Evolutionary conservation across 495 filamentous ascomycete species (phyloP), one percentile per base, ranked within the genome.

Genomic region (Ramalina intermedia): DNA sequence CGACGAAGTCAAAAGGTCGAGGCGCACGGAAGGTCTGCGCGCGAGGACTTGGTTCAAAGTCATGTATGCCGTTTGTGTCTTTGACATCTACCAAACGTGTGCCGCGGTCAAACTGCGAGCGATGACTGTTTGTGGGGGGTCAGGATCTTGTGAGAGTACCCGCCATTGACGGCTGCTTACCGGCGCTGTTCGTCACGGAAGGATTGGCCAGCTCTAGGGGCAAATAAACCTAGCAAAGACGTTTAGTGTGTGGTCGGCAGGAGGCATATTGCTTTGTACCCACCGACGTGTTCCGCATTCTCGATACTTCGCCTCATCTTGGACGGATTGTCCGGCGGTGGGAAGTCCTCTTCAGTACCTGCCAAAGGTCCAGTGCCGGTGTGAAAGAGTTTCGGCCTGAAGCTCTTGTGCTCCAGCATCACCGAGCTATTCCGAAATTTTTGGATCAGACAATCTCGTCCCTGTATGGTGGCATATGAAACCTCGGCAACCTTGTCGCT

Each of bases 391-490:
- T 76, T 93, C 2, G 90, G 90, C 9, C 88, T 82, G 59, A 84
- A 90, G 18, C 80, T 79, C 5, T 76, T 69, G 38, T 80, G 73
- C 64, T 96, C 87, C 11, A 87, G 67, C 84, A 96, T 96, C 13
- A 98, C 87, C 4, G 84, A 85, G 46, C 87, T 94, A 65, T 98
- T 98, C 18, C 90, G 82, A 64, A 98, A 96, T 55, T 96, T 94
- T 58, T 91, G 81, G 29, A 95, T 76, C 6, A 96, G 72, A 47
- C 84, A 87, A 59, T 94, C 90, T 52, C 80, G 80, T 37, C 90
- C 91, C 67, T 98, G 91, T 51, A 93, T 86, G 29, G 87, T 94
- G 21, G 90, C 91, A 65, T 96, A 98, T 5, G 87, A 93, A 24
- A 96, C 76, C 60, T 95, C 86, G 2, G 87, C 85, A 41, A 86